Conservation (phyloP, 495 filamentous ascomycete species). For the Aspergillus campestris region DNA sequence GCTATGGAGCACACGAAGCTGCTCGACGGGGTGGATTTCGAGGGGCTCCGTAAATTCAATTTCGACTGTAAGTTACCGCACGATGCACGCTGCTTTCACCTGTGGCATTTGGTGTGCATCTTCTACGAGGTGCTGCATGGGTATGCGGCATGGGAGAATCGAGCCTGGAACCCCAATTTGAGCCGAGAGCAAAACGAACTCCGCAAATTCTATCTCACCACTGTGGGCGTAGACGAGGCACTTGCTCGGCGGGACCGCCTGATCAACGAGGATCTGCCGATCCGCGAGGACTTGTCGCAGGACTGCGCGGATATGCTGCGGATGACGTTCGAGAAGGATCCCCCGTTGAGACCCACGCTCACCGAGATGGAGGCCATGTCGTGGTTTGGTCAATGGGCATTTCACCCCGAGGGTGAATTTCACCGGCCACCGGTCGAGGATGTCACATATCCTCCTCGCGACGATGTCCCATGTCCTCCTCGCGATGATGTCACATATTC, state of each 20-base stretch:
- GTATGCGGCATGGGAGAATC: slow-evolving; percentile 19
- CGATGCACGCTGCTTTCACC: slow-evolving; percentile 3
- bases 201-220: too few relatives aligned
- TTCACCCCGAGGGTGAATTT: neutral
- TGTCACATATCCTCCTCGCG: neutral
- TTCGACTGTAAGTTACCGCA: neutral
- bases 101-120: slow-evolving; percentile 18
- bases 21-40: neutral
- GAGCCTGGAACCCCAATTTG: neutral
- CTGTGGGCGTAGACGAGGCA: neutral
- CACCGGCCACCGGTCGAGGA: neutral
- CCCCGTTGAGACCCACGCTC: slow-evolving; percentile 11
- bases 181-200: neutral
- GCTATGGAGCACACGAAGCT: slow-evolving; percentile 2
- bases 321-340: slow-evolving; percentile 12
- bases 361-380: slow-evolving; percentile 8
- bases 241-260: slow-evolving; percentile 8
- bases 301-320: slow-evolving; percentile 19
- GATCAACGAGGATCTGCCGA: slow-evolving; percentile 8
- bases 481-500: neutral
- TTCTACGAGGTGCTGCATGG: slow-evolving; percentile 19
- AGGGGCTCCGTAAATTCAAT: neutral
- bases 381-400: slow-evolving; percentile 19
- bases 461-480: neutral
- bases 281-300: slow-evolving; percentile 15